These are phyloP conservation scores for Fusarium brevicatenulatum DNA, from an alignment of 2,329 filamentous ascomycete genomes.

Conservation along the genomic window DNA sequence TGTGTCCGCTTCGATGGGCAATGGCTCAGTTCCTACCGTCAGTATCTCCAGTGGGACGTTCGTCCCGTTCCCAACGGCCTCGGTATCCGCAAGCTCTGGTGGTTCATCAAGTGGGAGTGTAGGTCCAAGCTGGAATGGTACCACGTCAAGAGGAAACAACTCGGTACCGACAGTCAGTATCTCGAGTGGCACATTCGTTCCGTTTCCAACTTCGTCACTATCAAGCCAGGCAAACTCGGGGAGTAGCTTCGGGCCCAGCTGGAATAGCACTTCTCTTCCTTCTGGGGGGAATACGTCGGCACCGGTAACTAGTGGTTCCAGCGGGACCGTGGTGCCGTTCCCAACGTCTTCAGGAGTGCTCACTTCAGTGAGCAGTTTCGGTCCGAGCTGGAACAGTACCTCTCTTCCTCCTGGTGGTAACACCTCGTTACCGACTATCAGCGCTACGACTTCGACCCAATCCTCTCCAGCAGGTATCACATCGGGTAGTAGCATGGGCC, in stretches of 20 bases:
- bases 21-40: background rate
- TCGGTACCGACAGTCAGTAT: slow-evolving; percentile 5
- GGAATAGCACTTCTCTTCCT: slow-evolving; percentile 1
- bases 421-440: background rate
- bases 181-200: slow-evolving; percentile 1
- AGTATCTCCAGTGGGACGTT: background rate
- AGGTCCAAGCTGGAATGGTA: slow-evolving; percentile 5
- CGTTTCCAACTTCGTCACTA: background rate
- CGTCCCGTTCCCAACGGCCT: background rate
- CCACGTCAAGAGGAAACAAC: background rate
- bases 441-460: background rate
- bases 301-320: background rate
- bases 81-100: background rate
- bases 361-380: background rate
- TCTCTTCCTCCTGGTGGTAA: background rate
- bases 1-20: background rate
- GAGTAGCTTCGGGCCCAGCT: background rate
- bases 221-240: background rate
- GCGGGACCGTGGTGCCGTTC: background rate
- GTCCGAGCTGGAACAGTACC: background rate
- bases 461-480: background rate
- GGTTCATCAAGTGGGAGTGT: background rate
- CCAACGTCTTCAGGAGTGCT: background rate
- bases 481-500: background rate
- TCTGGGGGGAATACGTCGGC: background rate